phyloP scores from a whole-genome alignment of 495 filamentous ascomycete genomes.

The Delitschia confertaspora region DNA sequence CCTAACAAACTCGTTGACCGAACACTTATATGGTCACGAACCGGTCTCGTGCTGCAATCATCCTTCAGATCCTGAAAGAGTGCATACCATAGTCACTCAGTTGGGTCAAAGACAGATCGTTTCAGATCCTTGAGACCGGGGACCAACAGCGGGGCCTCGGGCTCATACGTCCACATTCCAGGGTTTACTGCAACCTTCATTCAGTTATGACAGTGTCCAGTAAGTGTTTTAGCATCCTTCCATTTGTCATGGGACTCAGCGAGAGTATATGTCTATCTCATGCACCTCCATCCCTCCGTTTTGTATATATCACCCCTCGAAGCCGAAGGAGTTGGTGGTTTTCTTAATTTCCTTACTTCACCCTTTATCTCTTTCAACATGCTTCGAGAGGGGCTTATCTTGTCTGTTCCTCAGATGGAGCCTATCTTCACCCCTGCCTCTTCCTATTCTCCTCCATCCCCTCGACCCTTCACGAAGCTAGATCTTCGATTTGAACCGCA shows the following conservation, averaged over 20 bases:
- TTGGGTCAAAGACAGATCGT: constrained; percentile 16
- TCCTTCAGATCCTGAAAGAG: constrained; percentile 10
- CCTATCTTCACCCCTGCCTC: constrained; percentile 21
- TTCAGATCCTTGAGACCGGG: constrained; percentile 29
- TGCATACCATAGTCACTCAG: constrained; percentile 28
- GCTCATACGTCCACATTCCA: constrained; percentile 26
- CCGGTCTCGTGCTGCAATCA: constrained; percentile 24
- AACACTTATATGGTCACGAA: constrained; percentile 24
- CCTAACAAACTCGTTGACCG: constrained; percentile 11
- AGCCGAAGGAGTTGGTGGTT: not conserved
- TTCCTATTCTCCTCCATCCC: constrained; percentile 23
- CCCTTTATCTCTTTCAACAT: constrained; percentile 2
- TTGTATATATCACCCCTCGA: constrained; percentile 5
- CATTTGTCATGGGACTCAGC: constrained; percentile 21
- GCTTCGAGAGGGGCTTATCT: constrained; percentile 19
- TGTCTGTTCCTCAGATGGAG: constrained; percentile 27
- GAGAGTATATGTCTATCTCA: constrained; percentile 3
- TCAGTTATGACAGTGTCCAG: constrained; percentile 27
- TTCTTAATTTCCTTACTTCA: constrained; percentile 1
- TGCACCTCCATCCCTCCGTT: not conserved
- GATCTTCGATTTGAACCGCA: constrained; percentile 27
- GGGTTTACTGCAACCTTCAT: constrained; percentile 24
- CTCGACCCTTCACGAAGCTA: constrained; percentile 31
- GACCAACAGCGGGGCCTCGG: constrained; percentile 24
- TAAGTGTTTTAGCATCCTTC: constrained; percentile 27